Evolutionary conservation across 2,329 filamentous ascomycete species (phyloP).

Genomic region (Aspergillus thermomutatus): DNA sequence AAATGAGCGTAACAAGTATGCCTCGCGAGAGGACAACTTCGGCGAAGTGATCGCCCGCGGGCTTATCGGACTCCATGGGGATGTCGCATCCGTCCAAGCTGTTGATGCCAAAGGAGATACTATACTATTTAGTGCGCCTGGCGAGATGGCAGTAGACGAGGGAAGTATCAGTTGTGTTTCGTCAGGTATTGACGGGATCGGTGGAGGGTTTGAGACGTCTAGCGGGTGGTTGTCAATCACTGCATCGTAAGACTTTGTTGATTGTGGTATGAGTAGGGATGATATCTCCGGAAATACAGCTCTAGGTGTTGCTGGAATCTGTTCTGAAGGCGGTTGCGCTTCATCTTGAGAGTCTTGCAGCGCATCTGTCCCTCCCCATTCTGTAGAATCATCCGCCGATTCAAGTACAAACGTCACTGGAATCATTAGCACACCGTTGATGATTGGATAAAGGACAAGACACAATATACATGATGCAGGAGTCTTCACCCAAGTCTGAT

Average conservation of each 20-base stretch:
- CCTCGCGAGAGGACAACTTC: constrained; percentile 28
- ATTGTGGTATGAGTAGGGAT: neutral
- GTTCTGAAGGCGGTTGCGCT: neutral
- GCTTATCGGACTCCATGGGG: constrained; percentile 11
- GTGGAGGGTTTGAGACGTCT: neutral
- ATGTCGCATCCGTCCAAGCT: constrained; percentile 11
- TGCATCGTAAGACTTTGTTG: neutral
- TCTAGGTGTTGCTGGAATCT: neutral
- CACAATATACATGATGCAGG: constrained; percentile 13
- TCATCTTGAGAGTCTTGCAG: constrained; percentile 1
- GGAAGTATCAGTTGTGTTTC: neutral
- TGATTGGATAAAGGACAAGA: neutral
- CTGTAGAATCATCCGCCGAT: constrained; percentile 14
- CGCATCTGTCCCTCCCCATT: constrained; percentile 1
- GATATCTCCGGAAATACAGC: neutral
- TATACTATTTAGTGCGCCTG: neutral
- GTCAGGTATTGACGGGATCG: constrained; percentile 4
- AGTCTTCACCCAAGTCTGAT: constrained; percentile 32
- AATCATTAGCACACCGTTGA: neutral
- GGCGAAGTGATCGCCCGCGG: constrained; percentile 7
- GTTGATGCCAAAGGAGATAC: constrained; percentile 14
- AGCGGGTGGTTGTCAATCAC: neutral
- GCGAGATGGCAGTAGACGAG: constrained; percentile 13
- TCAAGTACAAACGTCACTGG: constrained; percentile 29
- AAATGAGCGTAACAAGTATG: constrained; percentile 31